Conservation (phyloP, 306 rosid species). For the Vachellia pachyceras region DNA sequence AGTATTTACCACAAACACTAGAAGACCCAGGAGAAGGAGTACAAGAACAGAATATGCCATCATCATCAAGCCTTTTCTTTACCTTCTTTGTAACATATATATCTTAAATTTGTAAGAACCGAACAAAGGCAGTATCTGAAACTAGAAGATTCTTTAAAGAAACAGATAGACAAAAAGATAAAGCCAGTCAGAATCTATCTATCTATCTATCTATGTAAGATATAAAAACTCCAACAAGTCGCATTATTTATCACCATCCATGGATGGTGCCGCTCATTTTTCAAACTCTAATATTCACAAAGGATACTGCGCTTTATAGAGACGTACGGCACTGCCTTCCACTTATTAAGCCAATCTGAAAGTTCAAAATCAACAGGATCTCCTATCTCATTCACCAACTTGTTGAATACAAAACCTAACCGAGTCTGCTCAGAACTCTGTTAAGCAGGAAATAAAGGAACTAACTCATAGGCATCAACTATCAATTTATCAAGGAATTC, state of each 20-base stretch:
- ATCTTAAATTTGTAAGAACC: slow-evolving; percentile 66
- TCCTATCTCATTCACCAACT: slow-evolving; percentile 68
- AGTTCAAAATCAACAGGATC: slow-evolving; percentile 87
- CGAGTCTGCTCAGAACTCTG: slow-evolving; percentile 68
- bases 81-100: slow-evolving; percentile 77
- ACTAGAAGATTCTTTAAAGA: slow-evolving; percentile 6
- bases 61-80: slow-evolving; percentile 81
- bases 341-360: slow-evolving; percentile 72
- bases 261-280: neutral
- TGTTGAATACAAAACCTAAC: slow-evolving; percentile 68
- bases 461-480: neutral
- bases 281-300: slow-evolving; percentile 12
- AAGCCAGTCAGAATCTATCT: slow-evolving; percentile 9
- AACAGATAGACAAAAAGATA: slow-evolving; percentile 19
- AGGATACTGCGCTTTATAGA: slow-evolving; percentile 97
- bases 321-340: slow-evolving; percentile 63
- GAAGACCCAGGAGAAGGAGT: slow-evolving; percentile 62
- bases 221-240: neutral
- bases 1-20: slow-evolving; percentile 79
- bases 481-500: neutral
- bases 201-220: neutral
- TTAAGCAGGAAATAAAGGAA: neutral
- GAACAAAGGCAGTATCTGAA: slow-evolving; percentile 38
- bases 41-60: slow-evolving; percentile 95
- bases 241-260: neutral